Conservation (phyloP, 495 filamentous ascomycete genomes). For the Trichodelitschia bisporula region DNA sequence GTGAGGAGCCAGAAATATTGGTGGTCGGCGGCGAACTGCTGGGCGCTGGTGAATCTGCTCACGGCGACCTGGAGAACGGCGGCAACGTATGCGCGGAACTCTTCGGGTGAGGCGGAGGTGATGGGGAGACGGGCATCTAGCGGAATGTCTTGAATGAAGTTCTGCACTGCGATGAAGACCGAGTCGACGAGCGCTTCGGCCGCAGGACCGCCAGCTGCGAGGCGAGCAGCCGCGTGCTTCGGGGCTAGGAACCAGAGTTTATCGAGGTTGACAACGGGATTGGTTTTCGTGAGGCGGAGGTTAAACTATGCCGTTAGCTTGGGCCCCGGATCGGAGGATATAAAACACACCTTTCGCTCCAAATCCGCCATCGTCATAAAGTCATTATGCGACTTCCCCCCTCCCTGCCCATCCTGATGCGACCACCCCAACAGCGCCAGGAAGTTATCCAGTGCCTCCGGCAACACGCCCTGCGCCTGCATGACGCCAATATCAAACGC, state of each 20-base stretch:
- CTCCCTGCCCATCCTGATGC: conserved; percentile 29
- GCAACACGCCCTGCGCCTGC: conserved; percentile 40
- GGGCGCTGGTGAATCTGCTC: conserved; percentile 33
- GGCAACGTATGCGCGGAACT: conserved; percentile 17
- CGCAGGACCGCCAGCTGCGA: conserved; percentile 5
- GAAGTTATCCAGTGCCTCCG: conserved; percentile 60
- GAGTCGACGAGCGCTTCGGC: conserved; percentile 26
- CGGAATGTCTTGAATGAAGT: conserved; percentile 13
- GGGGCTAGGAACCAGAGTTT: conserved; percentile 68
- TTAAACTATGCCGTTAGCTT: conserved; percentile 30
- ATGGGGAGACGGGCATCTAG: conserved; percentile 5
- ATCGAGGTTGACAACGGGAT: conserved; percentile 56
- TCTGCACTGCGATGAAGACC: conserved; percentile 12
- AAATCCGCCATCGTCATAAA: conserved; percentile 47
- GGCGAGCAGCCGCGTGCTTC: conserved; percentile 26
- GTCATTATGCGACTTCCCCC: conserved; percentile 17
- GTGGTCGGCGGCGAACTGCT: conserved; percentile 31
- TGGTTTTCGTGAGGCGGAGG: conserved; percentile 67
- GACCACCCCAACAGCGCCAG: conserved; percentile 72
- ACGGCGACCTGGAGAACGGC: conserved; percentile 32
- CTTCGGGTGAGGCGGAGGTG: conserved; percentile 2
- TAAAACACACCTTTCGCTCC: conserved; percentile 30
- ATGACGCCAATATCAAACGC: conserved; percentile 47
- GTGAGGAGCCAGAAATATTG: conserved; percentile 42
- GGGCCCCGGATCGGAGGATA: neutral